Evolutionary conservation across 2,329 filamentous ascomycete species (phyloP), one percentile per base, ranked within the genome.

Genomic region (Phaeosphaeria sp.): DNA sequence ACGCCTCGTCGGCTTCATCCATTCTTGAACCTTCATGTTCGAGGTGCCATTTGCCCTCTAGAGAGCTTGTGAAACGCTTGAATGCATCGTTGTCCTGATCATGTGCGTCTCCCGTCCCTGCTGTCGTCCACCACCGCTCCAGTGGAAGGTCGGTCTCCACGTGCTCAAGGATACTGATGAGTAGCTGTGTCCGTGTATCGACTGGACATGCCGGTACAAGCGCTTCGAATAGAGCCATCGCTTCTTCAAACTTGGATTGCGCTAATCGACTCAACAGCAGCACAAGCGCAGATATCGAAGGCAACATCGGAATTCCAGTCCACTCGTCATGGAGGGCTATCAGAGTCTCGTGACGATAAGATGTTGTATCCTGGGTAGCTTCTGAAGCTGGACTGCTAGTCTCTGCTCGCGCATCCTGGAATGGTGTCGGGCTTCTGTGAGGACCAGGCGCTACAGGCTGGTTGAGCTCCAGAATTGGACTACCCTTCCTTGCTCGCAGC

Each of bases 401-500:
- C n/a, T n/a, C n/a, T n/a, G n/a, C n/a, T n/a, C n/a, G n/a, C n/a
- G n/a, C n/a, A n/a, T n/a, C n/a, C n/a, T n/a, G n/a, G n/a, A n/a
- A n/a, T n/a, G n/a, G n/a, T n/a, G n/a, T n/a, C n/a, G n/a, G n/a
- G n/a, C n/a, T n/a, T n/a, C n/a, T n/a, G 25, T 69, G 58, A 39
- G 66, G 73, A 83, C 89, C 78, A 86, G 91, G 67, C 83, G 81
- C 84, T 54, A 74, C 69, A 66, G 77, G 72, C 61, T 80, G 80
- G 55, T 86, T 91, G 68, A 86, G 89, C 58, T 84, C 90, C 62
- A 95, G 83, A 71, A 89, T 91, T 51, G 93, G 92, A 79, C 91
- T 96, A 69, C 91, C 92, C 47, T 91, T 93, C 83, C 97, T 98
- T 75, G 93, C 90, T 63, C 91, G 91, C 69, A 99, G 86, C 80